phyloP scores from a whole-genome alignment of 2,329 filamentous ascomycete species.

The Neopestalotiopsis sp. region DNA sequence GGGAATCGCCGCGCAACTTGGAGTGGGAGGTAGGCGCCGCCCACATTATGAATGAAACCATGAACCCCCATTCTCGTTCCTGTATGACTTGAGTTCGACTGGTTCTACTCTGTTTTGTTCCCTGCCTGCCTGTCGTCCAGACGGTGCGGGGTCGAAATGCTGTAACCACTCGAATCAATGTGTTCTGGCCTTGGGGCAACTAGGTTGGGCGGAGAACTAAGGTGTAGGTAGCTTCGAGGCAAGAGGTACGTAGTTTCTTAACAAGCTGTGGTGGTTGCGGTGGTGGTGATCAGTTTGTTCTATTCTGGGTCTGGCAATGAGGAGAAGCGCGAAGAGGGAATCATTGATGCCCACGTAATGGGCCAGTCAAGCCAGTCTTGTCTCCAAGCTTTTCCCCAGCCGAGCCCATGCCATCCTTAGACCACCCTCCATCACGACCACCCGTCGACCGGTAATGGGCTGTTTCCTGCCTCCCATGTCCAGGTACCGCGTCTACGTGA shows the following conservation, averaged over 20 bases:
- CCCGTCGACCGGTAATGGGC: neutral
- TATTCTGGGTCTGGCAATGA: neutral
- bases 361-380: neutral
- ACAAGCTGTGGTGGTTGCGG: neutral
- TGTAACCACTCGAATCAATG: constrained; percentile 3
- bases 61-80: neutral
- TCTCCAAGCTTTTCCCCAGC: neutral
- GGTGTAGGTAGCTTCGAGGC: neutral
- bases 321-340: neutral
- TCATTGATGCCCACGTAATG: constrained; percentile 2
- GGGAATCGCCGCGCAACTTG: neutral
- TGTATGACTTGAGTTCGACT: constrained; percentile 11
- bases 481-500: neutral
- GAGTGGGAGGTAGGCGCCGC: neutral
- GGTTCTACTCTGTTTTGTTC: neutral
- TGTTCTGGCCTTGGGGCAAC: neutral
- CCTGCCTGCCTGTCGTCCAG: constrained; percentile 1
- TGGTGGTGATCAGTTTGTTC: constrained; percentile 4
- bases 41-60: constrained; percentile 9
- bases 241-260: constrained; percentile 5
- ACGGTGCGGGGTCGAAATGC: constrained; percentile 14
- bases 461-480: neutral
- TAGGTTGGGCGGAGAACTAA: neutral
- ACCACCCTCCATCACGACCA: constrained; percentile 18
- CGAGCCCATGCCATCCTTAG: constrained; percentile 5